Conservation (phyloP, 78 protist genomes). For the Tieghemostelium lacteum region DNA sequence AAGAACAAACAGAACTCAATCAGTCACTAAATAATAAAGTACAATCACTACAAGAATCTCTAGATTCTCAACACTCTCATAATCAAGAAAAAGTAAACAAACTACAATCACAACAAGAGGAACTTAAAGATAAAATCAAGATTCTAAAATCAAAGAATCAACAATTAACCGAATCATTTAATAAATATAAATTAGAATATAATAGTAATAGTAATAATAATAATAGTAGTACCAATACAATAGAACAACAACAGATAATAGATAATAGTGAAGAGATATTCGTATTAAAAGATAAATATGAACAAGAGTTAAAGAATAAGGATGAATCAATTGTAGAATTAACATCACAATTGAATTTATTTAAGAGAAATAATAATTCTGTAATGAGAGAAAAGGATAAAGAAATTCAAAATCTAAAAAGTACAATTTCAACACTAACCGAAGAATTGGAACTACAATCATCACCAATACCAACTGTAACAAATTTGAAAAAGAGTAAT, state of each 20-base stretch:
- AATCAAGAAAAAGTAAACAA: background rate
- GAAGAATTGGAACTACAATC: background rate
- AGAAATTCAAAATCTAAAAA: conserved; percentile 33
- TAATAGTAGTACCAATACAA: background rate
- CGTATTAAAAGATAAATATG: background rate
- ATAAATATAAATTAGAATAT: background rate
- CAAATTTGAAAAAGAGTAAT: too few relatives aligned
- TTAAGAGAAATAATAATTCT: conserved; percentile 63
- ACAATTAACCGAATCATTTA: conserved; percentile 11
- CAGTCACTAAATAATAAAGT: background rate
- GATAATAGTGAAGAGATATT: background rate
- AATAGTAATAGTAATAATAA: background rate
- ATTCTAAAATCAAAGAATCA: conserved; percentile 6
- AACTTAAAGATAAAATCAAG: conserved; percentile 4
- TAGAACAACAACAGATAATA: background rate
- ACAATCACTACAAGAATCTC: too few relatives aligned
- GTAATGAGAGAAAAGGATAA: conserved; percentile 68
- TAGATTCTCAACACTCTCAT: background rate
- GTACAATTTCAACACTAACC: background rate
- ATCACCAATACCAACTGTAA: too few relatives aligned
- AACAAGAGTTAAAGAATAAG: conserved; percentile 25
- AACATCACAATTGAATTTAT: conserved; percentile 59
- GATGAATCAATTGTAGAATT: conserved; percentile 49
- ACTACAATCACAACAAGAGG: background rate
- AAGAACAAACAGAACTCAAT: background rate